Base-by-base conservation (phyloP, 805 yeast genomes). In the Pichia nakasei region DNA sequence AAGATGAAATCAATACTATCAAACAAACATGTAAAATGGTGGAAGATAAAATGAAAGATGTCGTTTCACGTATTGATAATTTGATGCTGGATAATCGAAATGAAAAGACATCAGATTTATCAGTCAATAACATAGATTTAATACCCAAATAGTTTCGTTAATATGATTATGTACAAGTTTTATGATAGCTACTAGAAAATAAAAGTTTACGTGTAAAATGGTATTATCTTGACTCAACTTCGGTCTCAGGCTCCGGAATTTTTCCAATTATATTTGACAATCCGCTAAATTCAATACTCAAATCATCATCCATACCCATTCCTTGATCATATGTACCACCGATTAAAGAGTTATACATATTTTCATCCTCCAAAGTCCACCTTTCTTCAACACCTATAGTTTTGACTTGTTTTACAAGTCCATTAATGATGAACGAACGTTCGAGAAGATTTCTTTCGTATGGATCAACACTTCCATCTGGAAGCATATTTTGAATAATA, bases 21-120 rank as follows among this genome's bases (percentile, higher is more conserved):
- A 70, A 72, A 32, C 54, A 50, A 15, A 70, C 71, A 4, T 65
- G 72, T 39, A 42, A 49, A 8, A 65, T 61, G 3, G 66, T 76
- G 18, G 72, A 68, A 46, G 47, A 47, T 5, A 64, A 64, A 44
- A 61, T 76, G 19, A 46, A 53, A 15, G 32, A 29, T 29, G 13
- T 29, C 13, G 6, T 29, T 9, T 2, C 32, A 4, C 32, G 13
- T 29, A 29, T 29, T 12, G 32, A 29, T 13, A 12, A 17, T 36
- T 42, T 48, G 48, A 44, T 59, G 11, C 43, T 29, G n/a, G 21
- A 22, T 11, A 31, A 33, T 24, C 7, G 9, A 8, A 24, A 24
- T 8, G 27, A 24, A 24, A 8, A 8, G 7, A 7, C 7, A 24
- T 24, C 27, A 24, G 11, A 24, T 24, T 8, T 8, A 24, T 24